phyloP scores from a whole-genome alignment of 1,284 basidiomycete genomes.

The Cutaneotrichosporon curvatum region DNA sequence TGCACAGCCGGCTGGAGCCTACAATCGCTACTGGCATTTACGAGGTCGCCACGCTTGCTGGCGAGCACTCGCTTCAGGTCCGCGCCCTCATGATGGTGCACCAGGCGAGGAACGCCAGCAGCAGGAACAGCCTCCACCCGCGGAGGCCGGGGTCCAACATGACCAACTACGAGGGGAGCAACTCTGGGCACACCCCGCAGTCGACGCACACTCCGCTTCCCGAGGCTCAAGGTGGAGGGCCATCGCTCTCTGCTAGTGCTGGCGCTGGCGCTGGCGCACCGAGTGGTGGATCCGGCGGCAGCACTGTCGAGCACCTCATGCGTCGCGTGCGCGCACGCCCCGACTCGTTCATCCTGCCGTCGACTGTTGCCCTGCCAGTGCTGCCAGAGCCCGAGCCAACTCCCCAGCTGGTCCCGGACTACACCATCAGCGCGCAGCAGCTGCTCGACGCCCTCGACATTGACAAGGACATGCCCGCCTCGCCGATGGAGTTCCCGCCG shows the following conservation, averaged over 20 bases:
- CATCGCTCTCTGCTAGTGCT: too few species aligned
- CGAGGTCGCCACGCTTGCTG: conserved; percentile 85
- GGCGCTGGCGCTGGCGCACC: too few species aligned
- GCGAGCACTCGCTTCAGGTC: conserved; percentile 78
- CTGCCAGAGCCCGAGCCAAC: not conserved
- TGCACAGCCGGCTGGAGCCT: conserved; percentile 78
- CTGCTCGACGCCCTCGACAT: conserved; percentile 10
- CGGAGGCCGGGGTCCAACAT: conserved; percentile 12
- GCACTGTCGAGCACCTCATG: not conserved
- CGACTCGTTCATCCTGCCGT: conserved; percentile 22
- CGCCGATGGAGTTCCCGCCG: not conserved
- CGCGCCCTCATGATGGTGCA: conserved; percentile 70
- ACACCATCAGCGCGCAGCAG: conserved; percentile 1
- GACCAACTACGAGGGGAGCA: conserved; percentile 4
- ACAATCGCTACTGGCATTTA: conserved; percentile 81
- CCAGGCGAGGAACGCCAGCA: conserved; percentile 46
- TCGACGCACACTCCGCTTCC: not conserved
- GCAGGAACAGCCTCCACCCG: not conserved
- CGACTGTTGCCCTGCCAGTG: not conserved
- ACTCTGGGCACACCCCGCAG: conserved; percentile 1
- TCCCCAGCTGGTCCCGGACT: too few species aligned
- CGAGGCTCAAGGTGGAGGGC: not conserved
- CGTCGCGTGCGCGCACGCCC: conserved; percentile 15
- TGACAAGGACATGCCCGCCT: not conserved
- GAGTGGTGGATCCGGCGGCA: not conserved